Conservation (phyloP, 169 alveolate species). For the Plasmodium coatneyi region DNA sequence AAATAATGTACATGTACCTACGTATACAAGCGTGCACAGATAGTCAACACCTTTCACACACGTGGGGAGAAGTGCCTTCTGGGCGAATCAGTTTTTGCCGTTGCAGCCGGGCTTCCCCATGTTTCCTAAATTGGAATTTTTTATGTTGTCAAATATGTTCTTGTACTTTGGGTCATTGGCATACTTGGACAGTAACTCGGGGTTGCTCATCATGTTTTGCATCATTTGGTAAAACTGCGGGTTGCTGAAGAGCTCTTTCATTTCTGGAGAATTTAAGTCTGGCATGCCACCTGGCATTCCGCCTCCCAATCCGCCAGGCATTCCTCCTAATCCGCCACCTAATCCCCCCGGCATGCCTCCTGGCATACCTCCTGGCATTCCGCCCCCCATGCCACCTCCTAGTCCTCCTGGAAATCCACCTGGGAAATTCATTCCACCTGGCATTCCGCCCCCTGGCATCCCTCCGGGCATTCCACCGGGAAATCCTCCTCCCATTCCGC, state of each 20-base stretch:
- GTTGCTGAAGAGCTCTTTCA: slow-evolving; percentile 64
- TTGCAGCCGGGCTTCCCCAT: slow-evolving; percentile 35
- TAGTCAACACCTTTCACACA: not conserved
- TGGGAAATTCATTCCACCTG: slow-evolving; percentile 68
- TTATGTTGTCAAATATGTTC: slow-evolving; percentile 72
- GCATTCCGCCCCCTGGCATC: slow-evolving; percentile 74
- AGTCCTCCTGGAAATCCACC: slow-evolving; percentile 82
- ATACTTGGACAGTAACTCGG: slow-evolving; percentile 78
- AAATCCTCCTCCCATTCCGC: slow-evolving; percentile 78
- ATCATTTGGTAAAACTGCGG: slow-evolving; percentile 79
- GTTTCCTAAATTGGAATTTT: slow-evolving; percentile 64
- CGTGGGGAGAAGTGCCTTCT: not conserved
- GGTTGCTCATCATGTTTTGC: slow-evolving; percentile 84
- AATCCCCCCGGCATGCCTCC: slow-evolving; percentile 73
- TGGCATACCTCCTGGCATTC: too few species aligned
- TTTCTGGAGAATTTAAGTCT: slow-evolving; percentile 74
- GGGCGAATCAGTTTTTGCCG: not conserved
- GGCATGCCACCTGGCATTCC: slow-evolving; percentile 85
- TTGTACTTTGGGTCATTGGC: slow-evolving; percentile 81
- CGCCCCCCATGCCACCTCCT: slow-evolving; percentile 81
- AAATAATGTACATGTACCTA: not conserved
- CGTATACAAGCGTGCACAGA: not conserved
- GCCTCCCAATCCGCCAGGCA: slow-evolving; percentile 80
- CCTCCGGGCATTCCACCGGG: slow-evolving; percentile 82
- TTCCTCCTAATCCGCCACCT: not conserved